These are phyloP conservation scores for Mycena epipterygia DNA, from an alignment of 768 basidiomycete species.

Conservation along the genomic window DNA sequence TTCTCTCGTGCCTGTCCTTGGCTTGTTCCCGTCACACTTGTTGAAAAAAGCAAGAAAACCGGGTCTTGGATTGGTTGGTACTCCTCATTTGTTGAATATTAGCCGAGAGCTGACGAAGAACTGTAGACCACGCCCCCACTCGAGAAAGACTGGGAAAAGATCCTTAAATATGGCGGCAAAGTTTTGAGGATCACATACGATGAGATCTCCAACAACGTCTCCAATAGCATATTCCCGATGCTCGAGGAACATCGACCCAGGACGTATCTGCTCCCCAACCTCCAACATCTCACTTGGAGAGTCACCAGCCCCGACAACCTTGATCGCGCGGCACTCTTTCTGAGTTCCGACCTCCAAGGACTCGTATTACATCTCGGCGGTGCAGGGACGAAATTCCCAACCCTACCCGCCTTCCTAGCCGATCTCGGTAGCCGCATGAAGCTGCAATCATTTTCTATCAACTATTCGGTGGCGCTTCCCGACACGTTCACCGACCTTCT, in stretches of 20 bases:
- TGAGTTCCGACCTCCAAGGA: constrained; percentile 71
- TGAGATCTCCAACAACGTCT: constrained; percentile 74
- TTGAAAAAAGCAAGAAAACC: constrained; percentile 80
- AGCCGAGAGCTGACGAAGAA: not conserved
- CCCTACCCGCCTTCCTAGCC: constrained; percentile 72
- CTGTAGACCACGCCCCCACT: constrained; percentile 61
- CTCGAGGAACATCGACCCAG: constrained; percentile 75
- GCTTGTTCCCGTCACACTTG: constrained; percentile 76
- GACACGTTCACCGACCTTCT: constrained; percentile 79
- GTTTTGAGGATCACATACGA: constrained; percentile 79
- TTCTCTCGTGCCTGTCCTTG: constrained; percentile 78
- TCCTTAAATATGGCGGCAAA: constrained; percentile 76
- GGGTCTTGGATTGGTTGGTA: constrained; percentile 81
- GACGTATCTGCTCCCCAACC: constrained; percentile 76
- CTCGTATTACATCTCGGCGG: constrained; percentile 65
- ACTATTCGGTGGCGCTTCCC: constrained; percentile 77
- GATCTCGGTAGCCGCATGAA: constrained; percentile 74
- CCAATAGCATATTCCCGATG: constrained; percentile 75
- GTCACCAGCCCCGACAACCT: constrained; percentile 76
- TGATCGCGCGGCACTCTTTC: constrained; percentile 74
- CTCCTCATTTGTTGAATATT: constrained; percentile 52
- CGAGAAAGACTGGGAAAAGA: constrained; percentile 73
- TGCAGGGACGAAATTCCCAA: constrained; percentile 68
- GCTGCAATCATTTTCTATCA: constrained; percentile 78
- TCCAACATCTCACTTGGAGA: constrained; percentile 80